These are phyloP conservation scores for Amanita rimosa DNA, from an alignment of 768 basidiomycete species.

Conservation along the genomic window DNA sequence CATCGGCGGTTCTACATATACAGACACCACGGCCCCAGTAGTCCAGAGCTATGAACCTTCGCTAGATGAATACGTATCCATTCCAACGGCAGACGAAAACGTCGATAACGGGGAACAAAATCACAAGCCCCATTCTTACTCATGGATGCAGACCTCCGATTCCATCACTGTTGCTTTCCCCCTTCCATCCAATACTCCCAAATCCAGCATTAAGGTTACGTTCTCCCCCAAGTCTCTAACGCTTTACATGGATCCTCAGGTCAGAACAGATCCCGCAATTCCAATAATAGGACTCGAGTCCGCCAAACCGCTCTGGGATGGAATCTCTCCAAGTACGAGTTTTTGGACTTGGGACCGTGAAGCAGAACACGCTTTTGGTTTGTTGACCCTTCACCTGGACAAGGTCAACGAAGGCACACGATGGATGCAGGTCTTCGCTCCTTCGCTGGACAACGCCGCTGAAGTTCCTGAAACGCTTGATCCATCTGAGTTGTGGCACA, in stretches of 20 bases:
- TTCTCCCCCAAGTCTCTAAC: conserved; percentile 60
- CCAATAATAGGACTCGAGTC: conserved; percentile 42
- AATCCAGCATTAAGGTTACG: conserved; percentile 50
- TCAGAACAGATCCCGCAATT: conserved; percentile 16
- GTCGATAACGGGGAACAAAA: conserved; percentile 29
- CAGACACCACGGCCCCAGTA: conserved; percentile 21
- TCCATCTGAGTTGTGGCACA: conserved; percentile 66
- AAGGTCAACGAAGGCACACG: conserved; percentile 75
- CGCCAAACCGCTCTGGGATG: conserved; percentile 65
- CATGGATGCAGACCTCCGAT: conserved; percentile 86
- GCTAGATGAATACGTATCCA: conserved; percentile 55
- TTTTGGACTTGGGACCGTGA: conserved; percentile 91
- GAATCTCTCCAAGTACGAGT: conserved; percentile 65
- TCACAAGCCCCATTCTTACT: conserved; percentile 66
- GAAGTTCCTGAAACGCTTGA: conserved; percentile 87
- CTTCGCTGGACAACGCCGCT: conserved; percentile 30
- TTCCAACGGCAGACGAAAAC: conserved; percentile 51
- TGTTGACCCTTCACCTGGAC: conserved; percentile 78
- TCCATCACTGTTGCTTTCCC: conserved; percentile 77
- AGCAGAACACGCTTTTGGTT: conserved; percentile 52
- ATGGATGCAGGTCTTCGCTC: conserved; percentile 81
- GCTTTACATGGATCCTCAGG: conserved; percentile 38
- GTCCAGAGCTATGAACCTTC: conserved; percentile 41
- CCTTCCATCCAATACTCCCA: conserved; percentile 60
- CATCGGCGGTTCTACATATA: conserved; percentile 48